phyloP scores from a whole-genome alignment of 345 rosid genomes.

The Turnera subulata region DNA sequence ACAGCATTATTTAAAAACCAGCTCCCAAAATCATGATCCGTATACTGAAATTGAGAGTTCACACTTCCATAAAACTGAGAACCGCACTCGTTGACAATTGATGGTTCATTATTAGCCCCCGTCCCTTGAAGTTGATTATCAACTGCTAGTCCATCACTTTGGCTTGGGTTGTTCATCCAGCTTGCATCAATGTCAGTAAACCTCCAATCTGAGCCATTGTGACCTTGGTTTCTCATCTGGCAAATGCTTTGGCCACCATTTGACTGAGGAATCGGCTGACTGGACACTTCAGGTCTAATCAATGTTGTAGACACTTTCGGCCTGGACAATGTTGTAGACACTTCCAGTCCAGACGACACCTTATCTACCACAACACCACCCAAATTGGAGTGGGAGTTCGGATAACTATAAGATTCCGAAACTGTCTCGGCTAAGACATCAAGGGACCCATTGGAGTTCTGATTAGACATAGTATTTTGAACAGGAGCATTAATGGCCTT shows the following conservation, averaged over 20 bases:
- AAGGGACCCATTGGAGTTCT: conserved; percentile 16
- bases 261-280: conserved; percentile 16
- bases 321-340: no score
- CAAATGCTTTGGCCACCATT: conserved; percentile 6
- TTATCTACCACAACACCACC: conserved; percentile 3
- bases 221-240: conserved; percentile 22
- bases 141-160: conserved; percentile 24
- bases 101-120: conserved; percentile 14
- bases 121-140: conserved; percentile 13
- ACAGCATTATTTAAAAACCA: conserved; percentile 19
- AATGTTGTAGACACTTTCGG: no score
- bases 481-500: conserved; percentile 12
- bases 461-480: no score
- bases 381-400: conserved; percentile 16
- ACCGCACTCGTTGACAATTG: conserved; percentile 14
- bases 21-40: conserved; percentile 19
- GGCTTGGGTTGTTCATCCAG: conserved; percentile 12
- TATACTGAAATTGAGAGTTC: conserved; percentile 2
- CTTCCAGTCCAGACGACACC: no score
- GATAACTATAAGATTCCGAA: conserved; percentile 17
- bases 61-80: conserved; percentile 12
- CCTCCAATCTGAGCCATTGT: conserved; percentile 1
- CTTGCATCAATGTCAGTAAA: conserved; percentile 15
- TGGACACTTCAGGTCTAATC: conserved; percentile 10
- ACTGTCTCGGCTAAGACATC: conserved; percentile 5